phyloP scores from a whole-genome alignment of 2,329 filamentous ascomycete genomes.

The Epichloe typhina region DNA sequence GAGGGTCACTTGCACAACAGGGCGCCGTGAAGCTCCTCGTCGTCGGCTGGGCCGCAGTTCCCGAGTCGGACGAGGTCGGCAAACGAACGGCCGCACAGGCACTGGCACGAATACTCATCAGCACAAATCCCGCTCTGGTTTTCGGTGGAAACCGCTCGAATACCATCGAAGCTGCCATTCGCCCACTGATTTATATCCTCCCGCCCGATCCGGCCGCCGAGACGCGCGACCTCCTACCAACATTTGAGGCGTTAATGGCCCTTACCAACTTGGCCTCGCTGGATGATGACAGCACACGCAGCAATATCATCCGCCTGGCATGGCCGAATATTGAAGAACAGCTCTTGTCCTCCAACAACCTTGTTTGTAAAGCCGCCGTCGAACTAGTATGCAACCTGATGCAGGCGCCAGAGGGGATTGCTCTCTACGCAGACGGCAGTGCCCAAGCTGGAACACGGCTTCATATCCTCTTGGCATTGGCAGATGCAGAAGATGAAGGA shows the following conservation, averaged over 20 bases:
- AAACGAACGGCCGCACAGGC: slow-evolving; percentile 61
- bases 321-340: slow-evolving; percentile 75
- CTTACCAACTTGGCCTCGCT: slow-evolving; percentile 86
- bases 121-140: slow-evolving; percentile 69
- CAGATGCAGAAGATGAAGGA: slow-evolving; percentile 68
- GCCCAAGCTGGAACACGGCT: slow-evolving; percentile 59
- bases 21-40: slow-evolving; percentile 82
- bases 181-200: slow-evolving; percentile 66
- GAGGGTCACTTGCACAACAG: slow-evolving; percentile 78
- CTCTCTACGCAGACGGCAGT: slow-evolving; percentile 54
- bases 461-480: slow-evolving; percentile 74
- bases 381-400: slow-evolving; percentile 89
- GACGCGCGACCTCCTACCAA: slow-evolving; percentile 67
- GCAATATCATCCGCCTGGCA: slow-evolving; percentile 57
- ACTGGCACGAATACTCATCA: slow-evolving; percentile 74
- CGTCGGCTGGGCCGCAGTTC: slow-evolving; percentile 50
- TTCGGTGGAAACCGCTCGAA: slow-evolving; percentile 71
- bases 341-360: slow-evolving; percentile 59
- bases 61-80: slow-evolving; percentile 32
- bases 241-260: slow-evolving; percentile 82
- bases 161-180: slow-evolving; percentile 66
- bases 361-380: slow-evolving; percentile 70
- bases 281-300: slow-evolving; percentile 51
- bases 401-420: slow-evolving; percentile 51
- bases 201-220: slow-evolving; percentile 47